phyloP scores from a whole-genome alignment of 345 rosid genomes.

The thale cress (Arabidopsis thaliana) region DNA sequence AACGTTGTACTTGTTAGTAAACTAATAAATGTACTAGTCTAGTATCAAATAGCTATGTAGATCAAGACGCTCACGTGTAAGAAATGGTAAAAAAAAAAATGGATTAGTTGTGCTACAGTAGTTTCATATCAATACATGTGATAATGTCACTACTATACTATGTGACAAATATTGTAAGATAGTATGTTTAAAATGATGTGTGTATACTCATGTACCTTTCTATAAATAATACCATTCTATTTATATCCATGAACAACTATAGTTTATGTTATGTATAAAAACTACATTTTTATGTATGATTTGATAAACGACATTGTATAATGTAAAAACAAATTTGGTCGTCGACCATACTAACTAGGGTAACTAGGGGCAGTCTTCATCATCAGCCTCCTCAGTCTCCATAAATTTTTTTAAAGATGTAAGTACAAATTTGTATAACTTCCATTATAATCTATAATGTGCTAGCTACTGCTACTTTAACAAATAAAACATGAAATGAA shows the following conservation, averaged over 20 bases:
- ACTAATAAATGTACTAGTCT: background rate
- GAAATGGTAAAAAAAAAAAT: background rate
- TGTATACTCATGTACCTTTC: background rate
- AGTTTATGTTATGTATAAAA: background rate
- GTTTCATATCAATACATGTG: background rate
- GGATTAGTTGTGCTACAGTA: background rate
- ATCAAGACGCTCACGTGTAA: background rate
- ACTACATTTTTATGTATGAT: too few species aligned
- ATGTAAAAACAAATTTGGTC: background rate
- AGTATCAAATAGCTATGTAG: background rate
- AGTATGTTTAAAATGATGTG: background rate
- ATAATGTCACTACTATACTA: background rate
- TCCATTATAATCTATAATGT: background rate
- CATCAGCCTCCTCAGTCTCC: background rate
- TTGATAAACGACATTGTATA: background rate
- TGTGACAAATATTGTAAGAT: background rate
- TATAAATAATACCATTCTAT: background rate
- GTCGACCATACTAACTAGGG: background rate
- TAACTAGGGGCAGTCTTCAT: background rate
- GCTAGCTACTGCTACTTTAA: background rate
- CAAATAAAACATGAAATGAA: background rate
- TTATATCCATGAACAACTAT: background rate
- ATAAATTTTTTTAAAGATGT: background rate
- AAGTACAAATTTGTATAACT: background rate
- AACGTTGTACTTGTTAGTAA: background rate